Conservation (phyloP, 1,284 basidiomycete genomes). For the Rhodotorula mucilaginosa region DNA sequence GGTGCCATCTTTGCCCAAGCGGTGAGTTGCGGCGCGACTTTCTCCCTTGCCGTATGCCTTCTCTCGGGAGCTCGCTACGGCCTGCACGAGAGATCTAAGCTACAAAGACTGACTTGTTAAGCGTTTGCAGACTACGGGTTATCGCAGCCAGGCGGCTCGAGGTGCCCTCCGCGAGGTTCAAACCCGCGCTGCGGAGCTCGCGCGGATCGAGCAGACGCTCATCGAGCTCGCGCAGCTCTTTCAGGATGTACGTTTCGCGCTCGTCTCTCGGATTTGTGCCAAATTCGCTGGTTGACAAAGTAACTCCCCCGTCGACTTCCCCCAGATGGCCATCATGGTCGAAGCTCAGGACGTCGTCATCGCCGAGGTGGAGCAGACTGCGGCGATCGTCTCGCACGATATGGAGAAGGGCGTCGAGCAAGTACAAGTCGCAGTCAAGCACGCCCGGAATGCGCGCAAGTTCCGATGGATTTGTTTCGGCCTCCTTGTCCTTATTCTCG, state of each 20-base stretch:
- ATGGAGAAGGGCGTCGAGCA: slow-evolving; percentile 58
- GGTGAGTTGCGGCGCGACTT: slow-evolving; percentile 53
- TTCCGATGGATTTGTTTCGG: slow-evolving; percentile 65
- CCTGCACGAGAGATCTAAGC: no score
- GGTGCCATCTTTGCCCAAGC: slow-evolving; percentile 82
- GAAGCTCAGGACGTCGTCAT: slow-evolving; percentile 75
- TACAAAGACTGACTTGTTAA: no score
- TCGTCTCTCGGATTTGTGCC: background rate
- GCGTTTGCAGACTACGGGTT: slow-evolving; percentile 13
- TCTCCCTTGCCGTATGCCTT: background rate
- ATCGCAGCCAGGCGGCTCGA: slow-evolving; percentile 39
- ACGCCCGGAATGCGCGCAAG: slow-evolving; percentile 62
- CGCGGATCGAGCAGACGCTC: slow-evolving; percentile 76
- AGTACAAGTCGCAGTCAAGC: slow-evolving; percentile 26
- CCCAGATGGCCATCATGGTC: slow-evolving; percentile 75
- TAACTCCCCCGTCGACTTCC: background rate
- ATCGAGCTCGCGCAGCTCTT: slow-evolving; percentile 85
- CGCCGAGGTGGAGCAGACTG: slow-evolving; percentile 62
- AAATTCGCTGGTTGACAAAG: background rate
- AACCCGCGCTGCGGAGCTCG: slow-evolving; percentile 50
- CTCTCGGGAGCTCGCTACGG: background rate
- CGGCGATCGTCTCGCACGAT: slow-evolving; percentile 62
- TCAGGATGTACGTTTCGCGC: slow-evolving; percentile 56
- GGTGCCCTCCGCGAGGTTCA: slow-evolving; percentile 50
- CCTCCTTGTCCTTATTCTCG: slow-evolving; percentile 36